phyloP scores from a whole-genome alignment of 306 rosid species.

The Fagus sylvatica region DNA sequence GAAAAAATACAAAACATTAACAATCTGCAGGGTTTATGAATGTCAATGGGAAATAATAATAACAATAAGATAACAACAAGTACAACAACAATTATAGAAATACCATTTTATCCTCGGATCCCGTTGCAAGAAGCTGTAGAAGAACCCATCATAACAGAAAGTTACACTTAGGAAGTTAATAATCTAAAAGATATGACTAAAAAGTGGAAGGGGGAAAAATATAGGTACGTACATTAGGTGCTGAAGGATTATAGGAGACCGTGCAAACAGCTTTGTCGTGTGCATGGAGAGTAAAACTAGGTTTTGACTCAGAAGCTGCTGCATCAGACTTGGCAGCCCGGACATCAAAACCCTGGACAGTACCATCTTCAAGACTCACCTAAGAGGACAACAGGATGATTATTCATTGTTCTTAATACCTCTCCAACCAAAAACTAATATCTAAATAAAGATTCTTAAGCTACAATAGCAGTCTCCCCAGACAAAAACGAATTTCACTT shows the following conservation, averaged over 20 bases:
- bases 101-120: constrained; percentile 86
- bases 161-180: constrained; percentile 28
- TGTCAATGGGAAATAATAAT: background rate
- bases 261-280: constrained; percentile 80
- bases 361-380: constrained; percentile 95
- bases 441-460: constrained; percentile 6
- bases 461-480: background rate
- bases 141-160: constrained; percentile 13
- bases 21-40: constrained; percentile 9
- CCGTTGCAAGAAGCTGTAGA: constrained; percentile 83
- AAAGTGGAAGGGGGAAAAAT: constrained; percentile 9
- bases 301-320: constrained; percentile 46
- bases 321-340: constrained; percentile 55
- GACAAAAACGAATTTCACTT: background rate
- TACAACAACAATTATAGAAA: constrained; percentile 10
- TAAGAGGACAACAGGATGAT: constrained; percentile 24
- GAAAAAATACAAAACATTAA: background rate
- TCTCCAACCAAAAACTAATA: constrained; percentile 1
- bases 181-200: constrained; percentile 11
- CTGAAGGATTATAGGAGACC: constrained; percentile 64
- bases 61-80: background rate
- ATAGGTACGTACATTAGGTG: constrained; percentile 62
- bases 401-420: background rate
- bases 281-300: constrained; percentile 86
- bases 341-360: constrained; percentile 76